These are phyloP conservation scores for Trichocomaceae sp. DNA, from an alignment of 2,329 filamentous ascomycete species.

Conservation along the genomic window DNA sequence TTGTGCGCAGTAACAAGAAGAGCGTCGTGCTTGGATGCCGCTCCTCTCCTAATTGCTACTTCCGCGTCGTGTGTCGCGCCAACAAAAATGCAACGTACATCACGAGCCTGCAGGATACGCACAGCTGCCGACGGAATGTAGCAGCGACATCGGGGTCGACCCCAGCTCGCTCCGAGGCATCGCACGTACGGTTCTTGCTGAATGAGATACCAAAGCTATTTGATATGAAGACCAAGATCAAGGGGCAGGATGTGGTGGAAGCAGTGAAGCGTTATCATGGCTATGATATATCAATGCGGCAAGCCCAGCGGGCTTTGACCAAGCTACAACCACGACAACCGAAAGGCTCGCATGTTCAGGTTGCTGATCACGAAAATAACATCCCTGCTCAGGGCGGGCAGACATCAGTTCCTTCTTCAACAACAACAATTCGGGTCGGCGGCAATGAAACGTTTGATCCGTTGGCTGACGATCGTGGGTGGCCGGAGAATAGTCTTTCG, in stretches of 20 bases:
- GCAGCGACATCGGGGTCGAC: conserved; percentile 23
- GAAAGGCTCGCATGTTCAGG: conserved; percentile 7
- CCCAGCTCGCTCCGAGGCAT: conserved; percentile 34
- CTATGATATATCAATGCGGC: conserved; percentile 35
- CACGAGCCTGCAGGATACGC: conserved; percentile 34
- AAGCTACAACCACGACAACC: conserved; percentile 28
- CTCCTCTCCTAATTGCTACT: conserved; percentile 33
- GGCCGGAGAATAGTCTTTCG: conserved; percentile 27
- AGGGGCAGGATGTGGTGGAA: conserved; percentile 34
- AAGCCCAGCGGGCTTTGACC: conserved; percentile 34
- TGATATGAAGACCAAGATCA: conserved; percentile 32
- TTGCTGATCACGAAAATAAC: not conserved
- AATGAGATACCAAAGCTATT: conserved; percentile 36
- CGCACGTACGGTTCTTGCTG: conserved; percentile 35
- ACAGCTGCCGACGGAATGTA: conserved; percentile 30
- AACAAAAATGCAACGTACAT: conserved; percentile 38
- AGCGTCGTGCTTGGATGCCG: conserved; percentile 37
- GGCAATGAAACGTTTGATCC: conserved; percentile 20
- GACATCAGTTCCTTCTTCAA: not conserved
- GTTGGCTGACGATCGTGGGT: conserved; percentile 23
- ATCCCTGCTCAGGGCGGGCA: conserved; percentile 2
- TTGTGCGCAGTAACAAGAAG: conserved; percentile 36
- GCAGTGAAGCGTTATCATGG: conserved; percentile 37
- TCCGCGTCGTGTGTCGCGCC: conserved; percentile 35
- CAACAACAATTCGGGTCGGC: conserved; percentile 17